These are phyloP conservation scores for Peronospora farinosa DNA, from an alignment of 352 stramenopile species.

Conservation along the genomic window DNA sequence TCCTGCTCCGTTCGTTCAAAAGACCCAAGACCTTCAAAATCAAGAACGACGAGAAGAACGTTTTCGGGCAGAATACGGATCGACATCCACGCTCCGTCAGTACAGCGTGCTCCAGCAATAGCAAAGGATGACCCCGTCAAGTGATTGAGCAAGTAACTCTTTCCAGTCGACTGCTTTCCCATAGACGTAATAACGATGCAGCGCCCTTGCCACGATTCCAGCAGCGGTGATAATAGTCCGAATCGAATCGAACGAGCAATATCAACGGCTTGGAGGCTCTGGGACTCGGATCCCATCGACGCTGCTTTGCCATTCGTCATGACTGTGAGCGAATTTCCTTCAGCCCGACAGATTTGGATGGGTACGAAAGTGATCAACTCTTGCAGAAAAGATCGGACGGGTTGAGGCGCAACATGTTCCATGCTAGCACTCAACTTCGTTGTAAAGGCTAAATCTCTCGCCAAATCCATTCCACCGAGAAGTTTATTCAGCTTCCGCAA, in stretches of 20 bases:
- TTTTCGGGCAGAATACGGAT: slow-evolving; percentile 26
- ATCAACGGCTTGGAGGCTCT: slow-evolving; percentile 30
- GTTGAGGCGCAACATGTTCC: not conserved
- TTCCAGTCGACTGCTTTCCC: slow-evolving; percentile 72
- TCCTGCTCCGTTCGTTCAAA: slow-evolving; percentile 73
- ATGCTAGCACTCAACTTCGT: not conserved
- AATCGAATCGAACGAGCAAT: slow-evolving; percentile 50
- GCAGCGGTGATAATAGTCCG: slow-evolving; percentile 29
- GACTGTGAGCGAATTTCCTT: slow-evolving; percentile 51
- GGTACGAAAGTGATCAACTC: slow-evolving; percentile 63
- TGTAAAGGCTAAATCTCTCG: slow-evolving; percentile 17
- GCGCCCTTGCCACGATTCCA: slow-evolving; percentile 34
- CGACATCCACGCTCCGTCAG: slow-evolving; percentile 41
- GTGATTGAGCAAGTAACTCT: slow-evolving; percentile 79
- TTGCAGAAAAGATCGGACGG: slow-evolving; percentile 17
- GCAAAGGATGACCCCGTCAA: slow-evolving; percentile 67
- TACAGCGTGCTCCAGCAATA: slow-evolving; percentile 41
- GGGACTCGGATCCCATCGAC: slow-evolving; percentile 11
- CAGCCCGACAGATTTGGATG: slow-evolving; percentile 65
- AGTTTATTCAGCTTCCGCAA: slow-evolving; percentile 56
- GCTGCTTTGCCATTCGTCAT: slow-evolving; percentile 42
- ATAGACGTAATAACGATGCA: slow-evolving; percentile 40
- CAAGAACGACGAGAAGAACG: slow-evolving; percentile 60
- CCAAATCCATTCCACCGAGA: slow-evolving; percentile 34
- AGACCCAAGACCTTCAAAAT: slow-evolving; percentile 72